Percentiles rank a stretch among this genome's conserved stretches.
Evolutionary conservation across 352 stramenopile species (phyloP).

Genomic region (Pelagophyceae sp.): DNA sequence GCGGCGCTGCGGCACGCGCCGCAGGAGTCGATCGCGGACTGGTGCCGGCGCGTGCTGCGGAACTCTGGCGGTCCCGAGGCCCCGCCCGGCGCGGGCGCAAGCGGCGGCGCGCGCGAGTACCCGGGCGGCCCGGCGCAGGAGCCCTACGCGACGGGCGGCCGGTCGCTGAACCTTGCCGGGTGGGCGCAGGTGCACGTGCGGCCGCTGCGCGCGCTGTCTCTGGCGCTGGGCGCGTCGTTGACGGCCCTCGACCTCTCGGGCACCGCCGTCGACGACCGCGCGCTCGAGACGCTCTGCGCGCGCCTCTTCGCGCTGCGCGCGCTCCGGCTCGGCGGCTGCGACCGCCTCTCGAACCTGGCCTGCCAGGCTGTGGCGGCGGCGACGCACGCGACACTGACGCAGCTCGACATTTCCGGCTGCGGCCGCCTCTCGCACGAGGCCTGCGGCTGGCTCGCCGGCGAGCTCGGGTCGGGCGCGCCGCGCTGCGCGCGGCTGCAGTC

Average conservation of each 20-base stretch:
- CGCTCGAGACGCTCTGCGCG: constrained; percentile 22
- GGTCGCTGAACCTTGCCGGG: not conserved
- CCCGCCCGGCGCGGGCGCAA: not conserved
- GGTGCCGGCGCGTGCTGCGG: not conserved
- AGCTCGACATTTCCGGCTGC: constrained; percentile 27
- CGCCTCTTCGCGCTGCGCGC: constrained; percentile 22
- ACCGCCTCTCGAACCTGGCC: constrained; percentile 19
- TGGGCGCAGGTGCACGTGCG: not conserved
- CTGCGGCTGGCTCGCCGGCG: constrained; percentile 26
- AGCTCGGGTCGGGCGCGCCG: constrained; percentile 6
- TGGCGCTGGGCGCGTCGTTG: constrained; percentile 26
- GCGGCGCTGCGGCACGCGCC: not conserved
- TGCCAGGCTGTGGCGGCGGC: constrained; percentile 13
- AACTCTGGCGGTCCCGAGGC: not conserved
- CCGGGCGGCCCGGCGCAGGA: not conserved
- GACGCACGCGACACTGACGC: constrained; percentile 18
- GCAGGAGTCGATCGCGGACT: not conserved
- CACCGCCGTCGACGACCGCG: constrained; percentile 13
- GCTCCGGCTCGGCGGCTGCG: constrained; percentile 20
- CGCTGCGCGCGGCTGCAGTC: constrained; percentile 20
- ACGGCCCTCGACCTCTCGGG: constrained; percentile 23
- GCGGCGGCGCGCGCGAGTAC: not conserved
- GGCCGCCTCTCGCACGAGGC: constrained; percentile 17
- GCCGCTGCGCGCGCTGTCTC: constrained; percentile 19
- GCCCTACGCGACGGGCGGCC: not conserved